Evolutionary conservation across 106 monocot genomes (phyloP), one percentile per base, ranked within the genome.

Genomic region (Gastrodia elata): DNA sequence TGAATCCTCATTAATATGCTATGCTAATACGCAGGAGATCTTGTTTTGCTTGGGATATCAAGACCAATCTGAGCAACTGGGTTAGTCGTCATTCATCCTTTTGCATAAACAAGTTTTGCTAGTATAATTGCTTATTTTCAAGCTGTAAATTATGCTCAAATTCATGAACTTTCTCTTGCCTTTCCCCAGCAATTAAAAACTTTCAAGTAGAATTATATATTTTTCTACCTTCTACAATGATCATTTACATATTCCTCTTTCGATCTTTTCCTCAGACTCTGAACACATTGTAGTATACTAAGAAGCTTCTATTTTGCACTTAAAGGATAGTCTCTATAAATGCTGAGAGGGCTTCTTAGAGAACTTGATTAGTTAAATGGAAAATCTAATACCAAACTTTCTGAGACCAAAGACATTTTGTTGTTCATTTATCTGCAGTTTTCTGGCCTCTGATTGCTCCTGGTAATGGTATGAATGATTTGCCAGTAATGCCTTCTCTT

Each of bases 391-490:
- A 52, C 16, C 42, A 0, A 42, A 48, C 8, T 24, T 52, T 7
- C n/a, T 52, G n/a, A 4, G 52, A 52, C 3, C n/a, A 52, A 52
- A 52, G n/a, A n/a, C n/a, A 38, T 36, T 0, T 14, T 26, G 8
- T 22, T 3, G 46, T 22, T 52, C 42, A 3, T 37, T 43, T 15
- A 7, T 40, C 9, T 67, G 35, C 77, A 90, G 90, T 80, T 2
- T 82, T 82, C 52, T 87, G 86, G 90, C 90, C 90, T n/a, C 40
- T 89, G 57, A 30, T 84, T 30, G 38, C 87, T 25, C 64, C 81
- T 26, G 78, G 84, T 38, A 75, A 68, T 43, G 30, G 18, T 22
- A 61, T 58, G 64, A 79, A 48, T 38, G 75, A 82, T 56, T 68
- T 41, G 13, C 72, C 79, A 11, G 37, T 33, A 20, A 84, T 74